Evolutionary conservation across 2,329 filamentous ascomycete species (phyloP).

Genomic region (Exophiala aquamarina): DNA sequence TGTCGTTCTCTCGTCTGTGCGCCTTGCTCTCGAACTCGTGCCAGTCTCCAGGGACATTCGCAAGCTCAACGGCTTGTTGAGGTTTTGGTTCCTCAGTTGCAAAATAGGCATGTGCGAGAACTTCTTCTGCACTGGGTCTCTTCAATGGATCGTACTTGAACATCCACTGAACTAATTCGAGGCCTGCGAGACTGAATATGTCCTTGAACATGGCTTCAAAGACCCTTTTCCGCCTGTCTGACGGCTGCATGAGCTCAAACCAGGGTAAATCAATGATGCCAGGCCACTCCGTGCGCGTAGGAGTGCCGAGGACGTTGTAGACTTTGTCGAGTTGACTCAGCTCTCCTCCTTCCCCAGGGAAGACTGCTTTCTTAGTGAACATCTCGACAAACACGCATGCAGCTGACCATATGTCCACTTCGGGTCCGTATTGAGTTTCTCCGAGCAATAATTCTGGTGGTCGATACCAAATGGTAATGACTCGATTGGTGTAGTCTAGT

Average conservation of each 20-base stretch:
- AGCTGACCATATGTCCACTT: conserved; percentile 94
- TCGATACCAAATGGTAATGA: conserved; percentile 98
- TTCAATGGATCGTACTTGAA: conserved; percentile 85
- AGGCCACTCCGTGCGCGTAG: conserved; percentile 82
- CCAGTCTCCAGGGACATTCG: conserved; percentile 87
- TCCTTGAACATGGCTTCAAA: conserved; percentile 84
- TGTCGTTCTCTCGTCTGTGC: conserved; percentile 83
- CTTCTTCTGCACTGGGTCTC: conserved; percentile 78
- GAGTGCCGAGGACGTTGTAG: conserved; percentile 88
- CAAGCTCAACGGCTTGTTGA: conserved; percentile 78
- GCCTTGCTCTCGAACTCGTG: conserved; percentile 98
- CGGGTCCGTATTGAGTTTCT: conserved; percentile 85
- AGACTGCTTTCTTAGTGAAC: conserved; percentile 89
- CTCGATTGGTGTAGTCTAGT: conserved; percentile 95
- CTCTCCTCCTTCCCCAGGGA: conserved; percentile 93
- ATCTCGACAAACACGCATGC: conserved; percentile 97
- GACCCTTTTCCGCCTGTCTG: conserved; percentile 62
- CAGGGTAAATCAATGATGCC: conserved; percentile 90
- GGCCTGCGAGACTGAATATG: conserved; percentile 73
- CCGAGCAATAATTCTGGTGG: conserved; percentile 87
- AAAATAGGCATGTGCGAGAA: conserved; percentile 88
- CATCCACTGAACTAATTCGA: conserved; percentile 79
- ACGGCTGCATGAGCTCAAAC: conserved; percentile 88
- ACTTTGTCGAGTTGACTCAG: conserved; percentile 95
- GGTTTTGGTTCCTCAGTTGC: conserved; percentile 74